A percentile compares a stretch with the other conserved stretches of the same genome.
Conservation (phyloP, 179 eudicot species). For the Heliamphora ciliata region DNA sequence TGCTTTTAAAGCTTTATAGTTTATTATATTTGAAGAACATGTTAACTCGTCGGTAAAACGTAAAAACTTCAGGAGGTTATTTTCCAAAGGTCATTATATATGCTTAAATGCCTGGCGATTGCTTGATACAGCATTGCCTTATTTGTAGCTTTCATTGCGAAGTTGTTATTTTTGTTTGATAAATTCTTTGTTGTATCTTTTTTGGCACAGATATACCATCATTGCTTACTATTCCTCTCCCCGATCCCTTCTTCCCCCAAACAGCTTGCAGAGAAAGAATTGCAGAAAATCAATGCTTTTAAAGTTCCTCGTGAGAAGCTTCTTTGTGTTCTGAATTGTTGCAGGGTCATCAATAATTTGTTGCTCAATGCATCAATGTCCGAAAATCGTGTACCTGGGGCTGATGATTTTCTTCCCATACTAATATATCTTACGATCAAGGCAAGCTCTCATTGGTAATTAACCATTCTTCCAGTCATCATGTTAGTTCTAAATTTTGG, state of each 20-base stretch:
- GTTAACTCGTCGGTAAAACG: background rate
- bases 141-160: background rate
- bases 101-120: background rate
- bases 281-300: slow-evolving; percentile 29
- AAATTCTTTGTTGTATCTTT: background rate
- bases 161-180: background rate
- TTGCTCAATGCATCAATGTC: slow-evolving; percentile 26
- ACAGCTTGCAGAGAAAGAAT: slow-evolving; percentile 32
- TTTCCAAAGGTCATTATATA: background rate
- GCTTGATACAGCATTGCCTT: background rate
- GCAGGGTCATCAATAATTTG: slow-evolving; percentile 28
- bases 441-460: slow-evolving; percentile 35
- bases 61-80: background rate
- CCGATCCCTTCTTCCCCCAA: background rate
- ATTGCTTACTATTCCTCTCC: background rate
- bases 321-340: slow-evolving; percentile 26
- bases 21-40: background rate
- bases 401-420: slow-evolving; percentile 34
- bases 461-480: slow-evolving; percentile 17
- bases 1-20: background rate
- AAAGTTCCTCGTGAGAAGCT: slow-evolving; percentile 33
- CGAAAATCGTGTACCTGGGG: slow-evolving; percentile 26
- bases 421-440: slow-evolving; percentile 27
- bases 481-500: slow-evolving; percentile 5
- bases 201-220: background rate